Evolutionary conservation across 1,284 basidiomycete species (phyloP).

Genomic region (Marasmius sp.): DNA sequence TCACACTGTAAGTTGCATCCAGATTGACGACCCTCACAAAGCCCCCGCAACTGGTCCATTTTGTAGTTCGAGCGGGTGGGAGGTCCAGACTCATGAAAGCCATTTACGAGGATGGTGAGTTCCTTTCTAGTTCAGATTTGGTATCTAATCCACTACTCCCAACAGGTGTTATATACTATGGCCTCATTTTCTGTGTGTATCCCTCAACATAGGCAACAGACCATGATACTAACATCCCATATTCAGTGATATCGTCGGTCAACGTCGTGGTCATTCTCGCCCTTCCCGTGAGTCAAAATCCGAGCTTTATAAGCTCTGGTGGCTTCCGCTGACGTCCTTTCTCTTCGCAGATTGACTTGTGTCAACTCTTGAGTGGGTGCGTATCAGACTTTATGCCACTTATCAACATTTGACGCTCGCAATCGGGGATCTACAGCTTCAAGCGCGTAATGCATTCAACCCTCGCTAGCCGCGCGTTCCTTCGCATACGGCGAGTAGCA

Average conservation of each 20-base stretch:
- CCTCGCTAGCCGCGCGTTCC: not conserved
- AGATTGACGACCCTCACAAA: not conserved
- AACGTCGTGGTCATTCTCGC: not conserved
- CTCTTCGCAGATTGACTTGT: not conserved
- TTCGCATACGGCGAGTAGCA: not conserved
- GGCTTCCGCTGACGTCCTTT: too few relatives aligned
- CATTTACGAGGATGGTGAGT: not conserved
- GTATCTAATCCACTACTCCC: not conserved
- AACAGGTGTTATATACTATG: not conserved
- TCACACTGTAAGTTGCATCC: not conserved
- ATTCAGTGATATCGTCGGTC: not conserved
- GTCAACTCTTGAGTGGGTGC: not conserved
- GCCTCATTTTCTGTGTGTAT: not conserved
- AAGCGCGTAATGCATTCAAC: not conserved
- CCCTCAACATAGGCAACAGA: too few relatives aligned
- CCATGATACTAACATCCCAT: not conserved
- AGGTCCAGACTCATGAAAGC: not conserved
- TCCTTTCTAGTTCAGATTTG: not conserved
- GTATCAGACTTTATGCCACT: not conserved
- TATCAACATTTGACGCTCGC: not conserved
- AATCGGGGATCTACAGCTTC: not conserved
- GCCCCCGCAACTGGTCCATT: not conserved
- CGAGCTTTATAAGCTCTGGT: not conserved
- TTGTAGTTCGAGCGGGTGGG: not conserved
- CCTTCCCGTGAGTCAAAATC: not conserved